phyloP scores from a whole-genome alignment of 805 yeast genomes.

The Yamadazyma ubonensis region DNA sequence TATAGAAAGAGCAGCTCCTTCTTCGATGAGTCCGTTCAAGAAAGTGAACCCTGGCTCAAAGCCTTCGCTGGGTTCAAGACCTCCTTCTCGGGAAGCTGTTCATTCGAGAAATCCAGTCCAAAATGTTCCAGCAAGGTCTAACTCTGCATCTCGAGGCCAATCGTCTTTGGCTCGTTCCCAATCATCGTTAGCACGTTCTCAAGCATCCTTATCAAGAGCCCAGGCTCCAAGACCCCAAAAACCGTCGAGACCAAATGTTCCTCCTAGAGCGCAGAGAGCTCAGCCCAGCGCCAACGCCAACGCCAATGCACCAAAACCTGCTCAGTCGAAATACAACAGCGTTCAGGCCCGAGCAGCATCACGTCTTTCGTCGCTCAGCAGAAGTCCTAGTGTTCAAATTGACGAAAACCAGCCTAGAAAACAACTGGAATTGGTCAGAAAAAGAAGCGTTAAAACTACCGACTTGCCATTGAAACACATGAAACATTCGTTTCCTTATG shows the following conservation, averaged over 20 bases:
- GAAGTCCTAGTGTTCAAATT: background rate
- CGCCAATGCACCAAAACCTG: background rate
- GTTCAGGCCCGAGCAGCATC: conserved; percentile 8
- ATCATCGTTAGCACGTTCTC: no score
- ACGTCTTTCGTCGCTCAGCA: conserved; percentile 16
- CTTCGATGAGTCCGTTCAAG: no score
- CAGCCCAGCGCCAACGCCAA: no score
- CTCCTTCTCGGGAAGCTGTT: no score
- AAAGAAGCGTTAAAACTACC: conserved; percentile 1
- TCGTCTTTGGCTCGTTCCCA: no score
- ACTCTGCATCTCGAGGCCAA: no score
- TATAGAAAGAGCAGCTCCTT: conserved; percentile 8
- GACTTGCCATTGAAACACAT: conserved; percentile 3
- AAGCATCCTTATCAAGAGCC: no score
- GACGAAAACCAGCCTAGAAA: background rate
- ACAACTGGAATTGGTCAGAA: background rate
- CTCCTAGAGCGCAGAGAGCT: no score
- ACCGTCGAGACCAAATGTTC: no score
- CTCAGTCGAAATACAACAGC: background rate
- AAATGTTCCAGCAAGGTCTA: background rate
- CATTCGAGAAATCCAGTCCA: background rate
- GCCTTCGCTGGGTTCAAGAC: no score
- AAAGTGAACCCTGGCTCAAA: no score
- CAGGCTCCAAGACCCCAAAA: no score
- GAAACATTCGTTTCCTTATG: background rate